Evolutionary conservation across 1,284 basidiomycete species (phyloP).

Genomic region (Puccinia polysora): DNA sequence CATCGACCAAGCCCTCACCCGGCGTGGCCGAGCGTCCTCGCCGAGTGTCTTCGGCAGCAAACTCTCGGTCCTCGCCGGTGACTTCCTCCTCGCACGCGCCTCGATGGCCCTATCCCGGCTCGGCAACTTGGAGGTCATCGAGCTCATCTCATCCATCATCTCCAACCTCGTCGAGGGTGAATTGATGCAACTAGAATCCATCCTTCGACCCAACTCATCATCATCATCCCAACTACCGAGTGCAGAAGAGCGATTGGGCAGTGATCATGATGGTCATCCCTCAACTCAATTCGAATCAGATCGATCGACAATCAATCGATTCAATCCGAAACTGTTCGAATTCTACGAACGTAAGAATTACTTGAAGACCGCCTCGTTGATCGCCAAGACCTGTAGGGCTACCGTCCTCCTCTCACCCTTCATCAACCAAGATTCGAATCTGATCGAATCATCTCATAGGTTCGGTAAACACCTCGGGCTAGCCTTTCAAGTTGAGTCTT

Average conservation of each 20-base stretch:
- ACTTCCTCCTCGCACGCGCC: slow-evolving; percentile 88
- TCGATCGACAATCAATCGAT: background rate
- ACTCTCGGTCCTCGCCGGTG: slow-evolving; percentile 84
- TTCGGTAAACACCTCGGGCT: slow-evolving; percentile 86
- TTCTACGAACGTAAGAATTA: slow-evolving; percentile 90
- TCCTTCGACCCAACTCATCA: background rate
- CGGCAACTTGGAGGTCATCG: slow-evolving; percentile 81
- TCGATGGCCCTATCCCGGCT: slow-evolving; percentile 80
- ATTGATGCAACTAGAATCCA: slow-evolving; percentile 68
- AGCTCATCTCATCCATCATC: slow-evolving; percentile 85
- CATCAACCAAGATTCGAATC: slow-evolving; percentile 58
- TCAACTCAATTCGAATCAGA: no score
- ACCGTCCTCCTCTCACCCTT: slow-evolving; percentile 66
- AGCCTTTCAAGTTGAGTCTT: slow-evolving; percentile 73
- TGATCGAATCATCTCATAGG: slow-evolving; percentile 90
- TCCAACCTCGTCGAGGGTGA: slow-evolving; percentile 95
- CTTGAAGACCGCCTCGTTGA: slow-evolving; percentile 89
- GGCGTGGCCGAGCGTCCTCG: slow-evolving; percentile 74
- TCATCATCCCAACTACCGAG: background rate
- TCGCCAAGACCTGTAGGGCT: slow-evolving; percentile 86
- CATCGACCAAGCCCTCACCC: slow-evolving; percentile 75
- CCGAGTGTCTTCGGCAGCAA: slow-evolving; percentile 90
- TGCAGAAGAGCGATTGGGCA: background rate
- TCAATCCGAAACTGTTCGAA: slow-evolving; percentile 63
- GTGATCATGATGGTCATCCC: background rate